These are phyloP conservation scores for Cucurbita ficifolia DNA, from an alignment of 306 rosid species.

Conservation along the genomic window DNA sequence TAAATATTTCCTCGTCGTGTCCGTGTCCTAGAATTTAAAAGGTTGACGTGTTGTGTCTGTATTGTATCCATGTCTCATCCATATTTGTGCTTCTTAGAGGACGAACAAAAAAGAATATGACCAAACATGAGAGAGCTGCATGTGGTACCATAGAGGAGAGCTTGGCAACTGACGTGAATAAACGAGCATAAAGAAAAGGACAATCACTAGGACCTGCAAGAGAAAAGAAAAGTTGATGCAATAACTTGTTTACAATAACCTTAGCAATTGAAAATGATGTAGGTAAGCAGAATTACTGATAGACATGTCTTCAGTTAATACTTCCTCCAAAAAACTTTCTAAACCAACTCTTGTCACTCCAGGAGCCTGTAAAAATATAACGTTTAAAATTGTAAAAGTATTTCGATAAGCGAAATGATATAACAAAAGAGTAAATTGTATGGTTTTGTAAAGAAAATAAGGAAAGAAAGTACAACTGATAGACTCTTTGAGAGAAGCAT, in stretches of 20 bases:
- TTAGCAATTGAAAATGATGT: not conserved
- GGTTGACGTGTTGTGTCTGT: too few species aligned
- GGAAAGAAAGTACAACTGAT: not conserved
- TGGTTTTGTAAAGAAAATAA: not conserved
- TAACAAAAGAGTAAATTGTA: not conserved
- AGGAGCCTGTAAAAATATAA: conserved; percentile 35
- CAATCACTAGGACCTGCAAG: conserved; percentile 54
- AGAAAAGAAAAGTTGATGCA: conserved; percentile 13
- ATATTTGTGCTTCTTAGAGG: too few species aligned
- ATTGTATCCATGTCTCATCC: too few species aligned
- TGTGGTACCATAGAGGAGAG: conserved; percentile 69
- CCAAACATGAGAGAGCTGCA: not conserved
- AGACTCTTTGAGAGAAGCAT: not conserved
- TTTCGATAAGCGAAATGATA: not conserved
- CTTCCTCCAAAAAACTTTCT: conserved; percentile 42
- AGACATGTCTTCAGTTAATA: conserved; percentile 48
- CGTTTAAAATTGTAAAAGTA: conserved; percentile 3
- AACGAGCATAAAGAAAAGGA: conserved; percentile 85
- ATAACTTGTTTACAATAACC: not conserved
- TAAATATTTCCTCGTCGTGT: too few species aligned
- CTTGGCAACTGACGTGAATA: conserved; percentile 61
- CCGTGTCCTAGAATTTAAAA: too few species aligned
- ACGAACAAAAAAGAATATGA: not conserved
- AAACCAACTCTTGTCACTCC: conserved; percentile 23
- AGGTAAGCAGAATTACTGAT: conserved; percentile 31